A percentile compares a stretch with the other conserved stretches of the same genome.
phyloP scores from a whole-genome alignment of 2,329 filamentous ascomycete species.

The Fusarium mexicanum region DNA sequence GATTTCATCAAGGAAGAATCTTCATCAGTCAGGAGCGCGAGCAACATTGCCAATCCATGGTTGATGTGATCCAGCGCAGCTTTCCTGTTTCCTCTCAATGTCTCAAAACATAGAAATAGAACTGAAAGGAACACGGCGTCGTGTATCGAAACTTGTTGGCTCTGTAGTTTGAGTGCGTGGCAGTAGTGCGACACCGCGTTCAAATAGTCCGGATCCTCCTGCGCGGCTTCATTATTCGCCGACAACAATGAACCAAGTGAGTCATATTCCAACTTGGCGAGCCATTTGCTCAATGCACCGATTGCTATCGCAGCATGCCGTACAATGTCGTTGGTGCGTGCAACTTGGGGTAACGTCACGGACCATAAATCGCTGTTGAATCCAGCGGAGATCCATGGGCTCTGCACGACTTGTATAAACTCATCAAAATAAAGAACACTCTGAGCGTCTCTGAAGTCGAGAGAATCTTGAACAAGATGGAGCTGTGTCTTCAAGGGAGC shows the following conservation, averaged over 20 bases:
- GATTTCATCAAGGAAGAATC: slow-evolving; percentile 11
- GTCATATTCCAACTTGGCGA: background rate
- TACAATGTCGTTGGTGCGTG: slow-evolving; percentile 40
- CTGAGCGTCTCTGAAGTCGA: slow-evolving; percentile 18
- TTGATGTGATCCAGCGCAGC: slow-evolving; percentile 50
- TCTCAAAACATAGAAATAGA: slow-evolving; percentile 47
- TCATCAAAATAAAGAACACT: slow-evolving; percentile 44
- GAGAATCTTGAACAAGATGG: slow-evolving; percentile 10
- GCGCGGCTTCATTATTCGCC: background rate
- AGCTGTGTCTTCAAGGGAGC: slow-evolving; percentile 8
- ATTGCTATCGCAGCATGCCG: slow-evolving; percentile 47
- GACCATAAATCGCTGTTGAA: slow-evolving; percentile 43
- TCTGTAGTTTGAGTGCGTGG: slow-evolving; percentile 46
- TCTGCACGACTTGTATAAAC: slow-evolving; percentile 43
- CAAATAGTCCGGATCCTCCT: slow-evolving; percentile 40
- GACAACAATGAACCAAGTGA: background rate
- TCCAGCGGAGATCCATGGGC: slow-evolving; percentile 43
- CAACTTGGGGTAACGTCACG: slow-evolving; percentile 45
- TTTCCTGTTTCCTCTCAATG: slow-evolving; percentile 43
- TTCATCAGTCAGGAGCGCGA: slow-evolving; percentile 45
- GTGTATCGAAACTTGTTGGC: slow-evolving; percentile 39
- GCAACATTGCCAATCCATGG: slow-evolving; percentile 48
- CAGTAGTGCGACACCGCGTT: slow-evolving; percentile 50
- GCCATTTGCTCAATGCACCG: slow-evolving; percentile 42
- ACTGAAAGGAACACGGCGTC: slow-evolving; percentile 47